These are phyloP conservation scores for Chrysanthemum makinoi DNA, from an alignment of 129 eudicot genomes.

Conservation along the genomic window DNA sequence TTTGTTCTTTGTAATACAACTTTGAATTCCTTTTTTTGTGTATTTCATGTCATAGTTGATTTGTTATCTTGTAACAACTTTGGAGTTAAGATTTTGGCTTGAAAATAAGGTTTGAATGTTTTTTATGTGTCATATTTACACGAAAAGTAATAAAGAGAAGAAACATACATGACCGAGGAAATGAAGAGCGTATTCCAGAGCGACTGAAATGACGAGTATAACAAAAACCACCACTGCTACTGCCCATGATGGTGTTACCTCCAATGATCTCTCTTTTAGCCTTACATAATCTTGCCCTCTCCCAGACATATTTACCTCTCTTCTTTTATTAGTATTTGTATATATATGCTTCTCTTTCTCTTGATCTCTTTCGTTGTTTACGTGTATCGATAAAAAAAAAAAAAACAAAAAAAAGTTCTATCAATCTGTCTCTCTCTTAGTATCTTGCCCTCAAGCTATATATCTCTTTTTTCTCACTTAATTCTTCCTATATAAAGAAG, in stretches of 20 bases:
- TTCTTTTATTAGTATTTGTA: too few species aligned
- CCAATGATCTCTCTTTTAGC: slow-evolving; percentile 36
- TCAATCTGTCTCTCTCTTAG: neutral
- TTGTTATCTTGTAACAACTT: too few species aligned
- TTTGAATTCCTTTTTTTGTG: too few species aligned
- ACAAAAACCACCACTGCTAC: slow-evolving; percentile 41
- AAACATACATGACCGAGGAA: slow-evolving; percentile 22
- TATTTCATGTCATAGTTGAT: too few species aligned
- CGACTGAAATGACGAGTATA: slow-evolving; percentile 36
- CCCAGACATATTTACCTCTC: slow-evolving; percentile 1
- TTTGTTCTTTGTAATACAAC: too few species aligned
- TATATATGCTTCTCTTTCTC: too few species aligned
- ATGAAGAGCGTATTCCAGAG: slow-evolving; percentile 38
- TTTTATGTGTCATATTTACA: too few species aligned
- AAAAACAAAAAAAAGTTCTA: neutral
- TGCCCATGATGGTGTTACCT: slow-evolving; percentile 46
- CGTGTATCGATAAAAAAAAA: neutral
- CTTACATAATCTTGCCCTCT: neutral
- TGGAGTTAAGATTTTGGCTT: too few species aligned
- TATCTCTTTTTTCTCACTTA: slow-evolving; percentile 2
- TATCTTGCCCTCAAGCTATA: neutral
- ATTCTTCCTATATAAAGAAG: neutral
- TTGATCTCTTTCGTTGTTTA: too few species aligned
- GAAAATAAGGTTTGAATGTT: too few species aligned
- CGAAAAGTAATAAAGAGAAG: slow-evolving; percentile 6